Conservation (phyloP, 768 basidiomycete species). For the Myochromella boudieri region DNA sequence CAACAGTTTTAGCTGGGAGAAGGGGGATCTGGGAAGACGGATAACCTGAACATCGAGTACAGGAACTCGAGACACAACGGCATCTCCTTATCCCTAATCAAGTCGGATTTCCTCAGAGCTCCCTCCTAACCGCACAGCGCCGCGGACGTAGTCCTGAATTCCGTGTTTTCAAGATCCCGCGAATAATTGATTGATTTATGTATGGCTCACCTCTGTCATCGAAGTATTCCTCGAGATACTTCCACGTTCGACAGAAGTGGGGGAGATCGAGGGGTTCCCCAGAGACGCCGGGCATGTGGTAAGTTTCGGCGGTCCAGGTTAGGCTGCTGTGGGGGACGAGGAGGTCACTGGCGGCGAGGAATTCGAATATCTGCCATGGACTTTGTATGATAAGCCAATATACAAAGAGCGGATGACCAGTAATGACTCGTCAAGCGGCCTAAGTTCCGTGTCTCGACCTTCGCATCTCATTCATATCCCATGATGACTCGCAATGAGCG, state of each 20-base stretch:
- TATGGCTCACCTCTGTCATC: too few relatives aligned
- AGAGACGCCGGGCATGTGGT: conserved; percentile 16
- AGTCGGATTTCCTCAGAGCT: conserved; percentile 1
- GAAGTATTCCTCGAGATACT: conserved; percentile 14
- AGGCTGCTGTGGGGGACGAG: conserved; percentile 18
- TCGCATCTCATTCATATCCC: conserved; percentile 21
- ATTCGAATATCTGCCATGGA: conserved; percentile 25
- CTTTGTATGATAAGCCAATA: neutral
- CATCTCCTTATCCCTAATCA: conserved; percentile 6
- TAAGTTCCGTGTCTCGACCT: conserved; percentile 31
- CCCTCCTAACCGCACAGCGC: conserved; percentile 1
- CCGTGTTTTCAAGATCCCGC: neutral
- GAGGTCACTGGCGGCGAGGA: conserved; percentile 22
- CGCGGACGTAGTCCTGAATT: conserved; percentile 3
- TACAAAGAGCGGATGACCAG: too few relatives aligned
- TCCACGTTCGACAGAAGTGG: conserved; percentile 8
- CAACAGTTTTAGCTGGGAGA: too few relatives aligned
- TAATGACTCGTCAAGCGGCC: conserved; percentile 24
- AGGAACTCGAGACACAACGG: conserved; percentile 8
- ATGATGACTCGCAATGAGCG: conserved; percentile 29
- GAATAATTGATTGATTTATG: conserved; percentile 12
- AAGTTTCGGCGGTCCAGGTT: conserved; percentile 17
- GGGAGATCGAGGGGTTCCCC: conserved; percentile 13
- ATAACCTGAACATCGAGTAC: conserved; percentile 15
- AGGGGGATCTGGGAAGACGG: too few relatives aligned